Evolutionary conservation across 345 rosid genomes (phyloP), one percentile per base, ranked within the genome.

Genomic region (Noccaea bulbosa): DNA sequence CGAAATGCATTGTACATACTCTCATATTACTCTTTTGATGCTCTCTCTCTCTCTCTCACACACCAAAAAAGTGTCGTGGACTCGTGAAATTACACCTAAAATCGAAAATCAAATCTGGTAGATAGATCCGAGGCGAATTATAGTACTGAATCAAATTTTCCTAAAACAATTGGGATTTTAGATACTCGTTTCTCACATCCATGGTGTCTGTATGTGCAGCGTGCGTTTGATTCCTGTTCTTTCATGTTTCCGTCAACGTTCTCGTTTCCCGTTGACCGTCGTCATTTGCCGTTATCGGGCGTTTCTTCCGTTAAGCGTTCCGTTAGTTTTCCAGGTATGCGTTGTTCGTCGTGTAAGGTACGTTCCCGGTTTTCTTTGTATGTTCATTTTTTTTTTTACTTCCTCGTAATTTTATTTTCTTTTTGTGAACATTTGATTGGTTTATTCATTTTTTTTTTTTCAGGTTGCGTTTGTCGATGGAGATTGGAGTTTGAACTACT

Each of bases 1-100:
- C 61, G 10, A 44, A 16, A 68, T 54, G 70, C 74, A 69, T 75
- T 76, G 75, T 75, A 75, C 55, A 75, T 75, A 50, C 9, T 27
- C 33, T 27, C 33, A 4, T 57, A 46, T 69, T 76, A 54, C 70
- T 74, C 53, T 74, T 63, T 64, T 44, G 11, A 48, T 67, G 38
- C 39, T 67, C 38, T 20, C 7, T 33, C 3, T 32, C 1, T 11
- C 39, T 12, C 16, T 9, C 16, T 0, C 2, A 38, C 5, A n/a
- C 5, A 1, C 22, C 22, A 27, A 17, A 3, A 30, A n/a, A 54
- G n/a, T 56, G 71, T 45, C 37, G 1, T 27, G 30, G n/a, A 27
- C 35, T 15, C 10, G 22, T 2, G 2, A 11, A 51, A 37, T 24
- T 27, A 48, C 4, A 52, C 17, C 5, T 49, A 52, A 66, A 60